Evolutionary conservation across 805 yeast genomes (phyloP).

Genomic region (Blastobotrys muscicola): DNA sequence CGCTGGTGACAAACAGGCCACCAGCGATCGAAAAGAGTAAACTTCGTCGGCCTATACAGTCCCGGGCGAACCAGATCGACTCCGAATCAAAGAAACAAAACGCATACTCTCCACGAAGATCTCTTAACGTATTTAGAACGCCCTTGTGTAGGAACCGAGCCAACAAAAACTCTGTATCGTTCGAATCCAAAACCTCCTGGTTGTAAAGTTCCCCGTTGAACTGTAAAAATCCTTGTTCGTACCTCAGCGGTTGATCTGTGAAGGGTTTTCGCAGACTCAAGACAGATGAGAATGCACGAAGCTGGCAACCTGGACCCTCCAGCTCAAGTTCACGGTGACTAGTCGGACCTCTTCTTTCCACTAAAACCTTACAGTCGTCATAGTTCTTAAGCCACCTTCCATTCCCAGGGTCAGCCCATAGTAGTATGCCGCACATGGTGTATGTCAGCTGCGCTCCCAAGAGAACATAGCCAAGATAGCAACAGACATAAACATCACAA

Average conservation of each 20-base stretch:
- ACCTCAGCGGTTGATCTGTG: slow-evolving; percentile 57
- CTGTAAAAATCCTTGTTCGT: slow-evolving; percentile 40
- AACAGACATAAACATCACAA: too few species aligned
- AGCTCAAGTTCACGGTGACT: background rate
- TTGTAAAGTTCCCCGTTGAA: slow-evolving; percentile 90
- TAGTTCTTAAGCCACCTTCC: background rate
- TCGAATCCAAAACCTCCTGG: slow-evolving; percentile 31
- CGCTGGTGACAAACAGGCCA: slow-evolving; percentile 39
- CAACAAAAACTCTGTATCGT: slow-evolving; percentile 56
- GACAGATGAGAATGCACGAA: slow-evolving; percentile 51
- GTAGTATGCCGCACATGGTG: slow-evolving; percentile 4
- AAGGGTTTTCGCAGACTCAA: slow-evolving; percentile 74
- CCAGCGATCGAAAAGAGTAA: slow-evolving; percentile 37
- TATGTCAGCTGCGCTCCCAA: background rate
- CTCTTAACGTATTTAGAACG: slow-evolving; percentile 34
- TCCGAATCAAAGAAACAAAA: slow-evolving; percentile 35
- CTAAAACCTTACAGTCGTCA: background rate
- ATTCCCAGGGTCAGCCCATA: background rate
- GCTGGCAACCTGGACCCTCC: background rate
- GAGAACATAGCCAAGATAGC: background rate
- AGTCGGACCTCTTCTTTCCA: background rate
- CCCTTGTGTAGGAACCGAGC: slow-evolving; percentile 30
- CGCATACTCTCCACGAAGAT: slow-evolving; percentile 78
- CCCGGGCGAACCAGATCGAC: slow-evolving; percentile 70
- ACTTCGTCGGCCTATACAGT: slow-evolving; percentile 72